Evolutionary conservation across 176 grass and related monocot species (phyloP), one percentile per base, ranked within the genome.

Genomic region (Secale cereale): DNA sequence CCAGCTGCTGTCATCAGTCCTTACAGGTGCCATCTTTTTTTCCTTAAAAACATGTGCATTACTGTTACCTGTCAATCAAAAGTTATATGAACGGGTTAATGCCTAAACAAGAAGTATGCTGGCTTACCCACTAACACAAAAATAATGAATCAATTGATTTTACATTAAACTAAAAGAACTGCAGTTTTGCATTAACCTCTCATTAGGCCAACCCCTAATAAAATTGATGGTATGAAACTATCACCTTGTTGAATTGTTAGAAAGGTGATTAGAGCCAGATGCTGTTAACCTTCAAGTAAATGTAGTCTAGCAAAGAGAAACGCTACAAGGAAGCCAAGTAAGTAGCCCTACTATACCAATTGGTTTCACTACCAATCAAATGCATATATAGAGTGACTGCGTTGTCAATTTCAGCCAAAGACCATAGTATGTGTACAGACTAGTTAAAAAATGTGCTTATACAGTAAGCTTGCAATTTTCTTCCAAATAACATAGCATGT

Each of bases 1-100:
- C 93, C 93, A 8, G 93, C 97, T 10, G 97, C 85, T 6, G 70
- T 95, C 63, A 93, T 98, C 86, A 98, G 97, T 72, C 97, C 97
- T 50, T 98, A 98, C 84, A 92, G 95, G 95, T 94, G 43, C 71
- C 61, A 32, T 76, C 43, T 74, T 65, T 64, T 64, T 30, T 29
- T 57, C 54, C 77, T 41, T 20, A 39, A 33, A 73, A 33, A 57
- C 26, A 14, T 26, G 17, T 45, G 59, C 20, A 11, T 80, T 80
- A 71, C 84, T 45, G 65, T 78, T 65, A 66, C 56, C 56, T 72
- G 84, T 19, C 7, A 37, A 37, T 9, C 41, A 27, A 57, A 66
- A 59, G 20, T 70, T 82, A 45, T 11, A 77, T 59, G 27, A 22
- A 67, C 31, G 17, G 60, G 45, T 66, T 78, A 69, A 78, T 85